Evolutionary conservation across 371 early-diverging fungal species (phyloP), one percentile per base, ranked within the genome.

Genomic region (Scutellospora calospora): DNA sequence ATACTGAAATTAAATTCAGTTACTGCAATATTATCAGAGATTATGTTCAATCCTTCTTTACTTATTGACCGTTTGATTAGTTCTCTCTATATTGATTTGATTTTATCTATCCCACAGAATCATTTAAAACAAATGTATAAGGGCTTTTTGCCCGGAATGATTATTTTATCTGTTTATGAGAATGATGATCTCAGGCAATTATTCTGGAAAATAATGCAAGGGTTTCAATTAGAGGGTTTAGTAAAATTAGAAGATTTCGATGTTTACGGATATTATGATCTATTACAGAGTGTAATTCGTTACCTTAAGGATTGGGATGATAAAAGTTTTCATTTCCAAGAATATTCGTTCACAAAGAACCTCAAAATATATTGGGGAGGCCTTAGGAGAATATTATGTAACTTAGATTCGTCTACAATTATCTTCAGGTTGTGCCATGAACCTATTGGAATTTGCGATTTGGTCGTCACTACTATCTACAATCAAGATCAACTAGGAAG

Each of bases 141-240:
- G 12, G 45, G 45, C 45, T 45, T 45, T 45, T 45, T 45, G 9
- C 45, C 41, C 22, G 25, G 68, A n/a, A n/a, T 68, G 14, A 38
- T 68, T 41, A 20, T 68, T 38, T 41, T 35, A 38, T 68, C 68
- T 1, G 68, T 68, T 33, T 41, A 68, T 22, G 68, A 68, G 22
- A 68, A 31, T 68, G 68, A 68, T 9, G 8, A 38, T 41, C 14
- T 68, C 20, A 63, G 63, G 33, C 14, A 33, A 31, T 8, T 63
- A 31, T 29, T 33, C 18, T 63, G 63, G 63, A 33, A 63, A 20
- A 31, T 29, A 31, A 22, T 63, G 12, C 63, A 63, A 63, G 33
- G 45, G 1, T 45, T 11, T 63, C 6, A 33, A 29, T 63, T 63
- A 6, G 35, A 63, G 31, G 31, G 14, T 45, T 45, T 12, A 1